Conservation (phyloP, 805 yeast genomes). For the Candida namnaoensis region DNA sequence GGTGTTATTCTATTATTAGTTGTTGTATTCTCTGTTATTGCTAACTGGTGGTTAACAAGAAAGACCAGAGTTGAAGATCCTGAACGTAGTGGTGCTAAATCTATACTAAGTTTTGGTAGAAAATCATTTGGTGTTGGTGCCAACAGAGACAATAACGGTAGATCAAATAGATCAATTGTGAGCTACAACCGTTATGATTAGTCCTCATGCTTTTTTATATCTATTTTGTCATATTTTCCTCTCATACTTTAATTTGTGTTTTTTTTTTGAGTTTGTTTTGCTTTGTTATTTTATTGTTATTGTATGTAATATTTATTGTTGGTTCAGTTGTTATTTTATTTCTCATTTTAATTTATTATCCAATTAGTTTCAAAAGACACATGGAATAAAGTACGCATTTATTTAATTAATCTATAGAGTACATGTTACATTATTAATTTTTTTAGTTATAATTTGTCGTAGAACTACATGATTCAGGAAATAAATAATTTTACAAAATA, state of each 20-base stretch:
- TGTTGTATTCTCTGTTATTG: slow-evolving; percentile 27
- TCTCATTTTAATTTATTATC: too few relatives aligned
- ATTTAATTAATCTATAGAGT: too few relatives aligned
- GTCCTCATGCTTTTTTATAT: too few relatives aligned
- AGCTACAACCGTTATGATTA: slow-evolving; percentile 17
- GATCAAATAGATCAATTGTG: slow-evolving; percentile 19
- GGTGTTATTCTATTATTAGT: slow-evolving; percentile 39
- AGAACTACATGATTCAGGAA: too few relatives aligned
- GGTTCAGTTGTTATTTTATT: too few relatives aligned
- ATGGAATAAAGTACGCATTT: too few relatives aligned
- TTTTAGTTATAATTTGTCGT: too few relatives aligned
- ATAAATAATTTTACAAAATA: too few relatives aligned
- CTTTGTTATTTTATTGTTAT: too few relatives aligned
- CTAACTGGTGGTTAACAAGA: slow-evolving; percentile 31
- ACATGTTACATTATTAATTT: too few relatives aligned
- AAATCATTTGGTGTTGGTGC: slow-evolving; percentile 1
- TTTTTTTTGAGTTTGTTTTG: neutral
- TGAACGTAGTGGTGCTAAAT: slow-evolving; percentile 23
- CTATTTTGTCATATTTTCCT: neutral
- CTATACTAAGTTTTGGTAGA: slow-evolving; percentile 19
- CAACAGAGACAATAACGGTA: slow-evolving; percentile 6
- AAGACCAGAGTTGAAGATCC: slow-evolving; percentile 19
- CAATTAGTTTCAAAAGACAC: too few relatives aligned
- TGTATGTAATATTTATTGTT: too few relatives aligned
- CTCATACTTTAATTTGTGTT: neutral